A percentile compares a stretch with the other conserved stretches of the same genome.
Conservation (phyloP, 2,329 filamentous ascomycete species). For the Aureobasidium mangrovei region DNA sequence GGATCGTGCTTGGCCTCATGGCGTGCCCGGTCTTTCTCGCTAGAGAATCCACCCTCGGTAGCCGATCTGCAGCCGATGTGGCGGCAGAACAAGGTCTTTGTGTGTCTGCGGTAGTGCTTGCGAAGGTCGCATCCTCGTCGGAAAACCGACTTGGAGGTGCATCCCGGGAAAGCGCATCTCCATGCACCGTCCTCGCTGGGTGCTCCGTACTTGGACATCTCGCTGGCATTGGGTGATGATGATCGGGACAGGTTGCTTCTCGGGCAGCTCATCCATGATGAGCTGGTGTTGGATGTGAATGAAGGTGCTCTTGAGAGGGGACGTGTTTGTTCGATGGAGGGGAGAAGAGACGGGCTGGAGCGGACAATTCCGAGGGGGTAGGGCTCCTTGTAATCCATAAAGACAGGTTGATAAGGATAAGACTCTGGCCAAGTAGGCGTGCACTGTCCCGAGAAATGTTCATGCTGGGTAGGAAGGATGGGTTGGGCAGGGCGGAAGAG, state of each 20-base stretch:
- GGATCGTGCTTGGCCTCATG: constrained; percentile 57
- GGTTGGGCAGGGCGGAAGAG: constrained; percentile 1
- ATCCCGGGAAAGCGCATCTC: constrained; percentile 51
- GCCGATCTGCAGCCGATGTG: constrained; percentile 50
- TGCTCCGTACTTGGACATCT: constrained; percentile 32
- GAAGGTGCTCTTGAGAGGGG: constrained; percentile 20
- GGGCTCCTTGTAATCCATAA: constrained; percentile 6
- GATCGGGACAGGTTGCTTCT: constrained; percentile 23
- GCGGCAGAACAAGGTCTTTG: constrained; percentile 53
- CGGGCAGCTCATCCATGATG: constrained; percentile 18
- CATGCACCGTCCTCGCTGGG: constrained; percentile 42
- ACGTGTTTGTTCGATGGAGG: constrained; percentile 12
- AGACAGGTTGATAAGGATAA: constrained; percentile 8
- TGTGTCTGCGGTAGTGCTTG: constrained; percentile 55
- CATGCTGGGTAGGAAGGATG: constrained; percentile 3
- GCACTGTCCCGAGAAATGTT: constrained; percentile 2
- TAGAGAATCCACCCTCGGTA: constrained; percentile 49
- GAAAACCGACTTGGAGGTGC: constrained; percentile 50
- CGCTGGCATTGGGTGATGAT: constrained; percentile 24
- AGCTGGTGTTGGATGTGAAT: constrained; percentile 24
- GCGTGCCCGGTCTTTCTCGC: constrained; percentile 52
- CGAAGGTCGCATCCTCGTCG: constrained; percentile 52
- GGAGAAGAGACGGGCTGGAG: constrained; percentile 14
- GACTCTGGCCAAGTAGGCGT: constrained; percentile 12
- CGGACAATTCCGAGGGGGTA: constrained; percentile 2